Evolutionary conservation across 2,329 filamentous ascomycete species (phyloP).

Genomic region (Ilyonectria mors-panacis): DNA sequence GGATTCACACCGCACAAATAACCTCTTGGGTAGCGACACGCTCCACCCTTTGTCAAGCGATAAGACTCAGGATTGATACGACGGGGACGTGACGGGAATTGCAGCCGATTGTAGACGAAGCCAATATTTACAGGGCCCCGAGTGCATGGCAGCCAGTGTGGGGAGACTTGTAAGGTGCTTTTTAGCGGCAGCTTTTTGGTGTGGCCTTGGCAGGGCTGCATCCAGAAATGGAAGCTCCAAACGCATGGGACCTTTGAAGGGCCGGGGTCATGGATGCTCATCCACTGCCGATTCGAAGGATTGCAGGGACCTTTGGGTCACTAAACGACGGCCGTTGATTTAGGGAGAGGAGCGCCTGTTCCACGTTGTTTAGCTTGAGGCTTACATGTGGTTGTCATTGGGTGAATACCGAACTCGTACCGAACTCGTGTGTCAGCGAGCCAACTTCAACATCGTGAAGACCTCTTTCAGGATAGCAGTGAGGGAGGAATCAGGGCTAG

Average conservation of each 20-base stretch:
- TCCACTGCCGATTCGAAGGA: neutral
- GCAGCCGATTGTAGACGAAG: neutral
- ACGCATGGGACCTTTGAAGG: slow-evolving; percentile 23
- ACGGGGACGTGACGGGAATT: slow-evolving; percentile 10
- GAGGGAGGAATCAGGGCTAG: neutral
- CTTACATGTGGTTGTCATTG: neutral
- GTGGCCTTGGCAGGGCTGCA: neutral
- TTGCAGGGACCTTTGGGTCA: slow-evolving; percentile 18
- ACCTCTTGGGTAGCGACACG: neutral
- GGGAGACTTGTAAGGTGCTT: slow-evolving; percentile 2
- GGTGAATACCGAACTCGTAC: neutral
- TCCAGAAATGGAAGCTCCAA: slow-evolving; percentile 25
- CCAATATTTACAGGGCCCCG: neutral
- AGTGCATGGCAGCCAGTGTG: neutral
- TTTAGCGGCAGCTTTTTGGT: slow-evolving; percentile 12
- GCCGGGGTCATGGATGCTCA: neutral
- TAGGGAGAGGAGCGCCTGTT: neutral
- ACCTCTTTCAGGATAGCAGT: too few relatives aligned
- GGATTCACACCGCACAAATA: too few relatives aligned
- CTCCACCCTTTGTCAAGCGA: neutral
- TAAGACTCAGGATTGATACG: neutral
- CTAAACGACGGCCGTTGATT: neutral
- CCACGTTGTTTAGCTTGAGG: neutral
- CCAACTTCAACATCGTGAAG: too few relatives aligned
- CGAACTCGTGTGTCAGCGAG: neutral